Percentiles rank a stretch among this genome's conserved stretches.
These are phyloP conservation scores for Diaporthe amygdali DNA, from an alignment of 2,329 filamentous ascomycete species.

Conservation along the genomic window DNA sequence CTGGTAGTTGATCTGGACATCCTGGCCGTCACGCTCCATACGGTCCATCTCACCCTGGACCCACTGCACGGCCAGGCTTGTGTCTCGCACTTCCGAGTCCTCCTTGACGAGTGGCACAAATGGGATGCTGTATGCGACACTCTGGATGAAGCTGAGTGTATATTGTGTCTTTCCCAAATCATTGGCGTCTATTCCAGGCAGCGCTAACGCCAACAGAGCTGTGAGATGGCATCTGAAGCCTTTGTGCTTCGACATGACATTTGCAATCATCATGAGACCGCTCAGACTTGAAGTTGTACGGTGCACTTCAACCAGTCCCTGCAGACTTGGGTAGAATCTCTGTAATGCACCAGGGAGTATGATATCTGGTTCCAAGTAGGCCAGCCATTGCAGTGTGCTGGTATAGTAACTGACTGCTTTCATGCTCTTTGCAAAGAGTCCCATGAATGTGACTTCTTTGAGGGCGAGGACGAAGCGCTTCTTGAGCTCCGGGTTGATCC, in stretches of 20 bases:
- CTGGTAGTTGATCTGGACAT: constrained; percentile 85
- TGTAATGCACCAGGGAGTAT: constrained; percentile 93
- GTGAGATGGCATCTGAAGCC: constrained; percentile 98
- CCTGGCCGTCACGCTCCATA: constrained; percentile 86
- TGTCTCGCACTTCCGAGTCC: constrained; percentile 71
- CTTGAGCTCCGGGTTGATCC: constrained; percentile 81
- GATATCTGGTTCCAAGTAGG: constrained; percentile 88
- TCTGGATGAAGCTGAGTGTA: constrained; percentile 93
- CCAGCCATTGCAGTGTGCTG: constrained; percentile 85
- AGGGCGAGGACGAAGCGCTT: constrained; percentile 87
- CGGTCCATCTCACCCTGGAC: constrained; percentile 92
- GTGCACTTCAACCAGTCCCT: constrained; percentile 96
- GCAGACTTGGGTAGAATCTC: constrained; percentile 94
- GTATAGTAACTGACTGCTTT: constrained; percentile 92
- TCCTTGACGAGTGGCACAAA: constrained; percentile 81
- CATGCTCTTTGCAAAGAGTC: constrained; percentile 93
- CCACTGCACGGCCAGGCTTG: constrained; percentile 85
- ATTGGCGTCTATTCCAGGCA: constrained; percentile 97
- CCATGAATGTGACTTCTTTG: constrained; percentile 96
- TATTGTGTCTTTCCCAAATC: constrained; percentile 96
- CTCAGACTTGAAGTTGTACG: constrained; percentile 92
- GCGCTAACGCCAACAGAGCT: constrained; percentile 85
- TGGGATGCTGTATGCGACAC: constrained; percentile 94
- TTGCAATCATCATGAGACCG: constrained; percentile 88
- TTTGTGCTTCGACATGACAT: constrained; percentile 89